phyloP scores from a whole-genome alignment of 2,329 filamentous ascomycete species.

The Ophiostoma triangulosporum region DNA sequence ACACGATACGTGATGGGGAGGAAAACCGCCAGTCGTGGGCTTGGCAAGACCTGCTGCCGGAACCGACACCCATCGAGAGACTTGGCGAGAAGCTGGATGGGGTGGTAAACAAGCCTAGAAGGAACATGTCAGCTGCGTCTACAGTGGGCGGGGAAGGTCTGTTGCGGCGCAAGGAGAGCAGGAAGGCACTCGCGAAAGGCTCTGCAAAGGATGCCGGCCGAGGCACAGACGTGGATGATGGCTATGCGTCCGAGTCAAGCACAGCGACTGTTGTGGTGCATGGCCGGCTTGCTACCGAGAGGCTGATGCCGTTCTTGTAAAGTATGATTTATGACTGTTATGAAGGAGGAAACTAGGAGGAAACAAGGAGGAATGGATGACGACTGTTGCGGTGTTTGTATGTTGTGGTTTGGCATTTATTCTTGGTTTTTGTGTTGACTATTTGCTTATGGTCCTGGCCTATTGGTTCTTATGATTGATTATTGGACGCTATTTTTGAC shows the following conservation, averaged over 20 bases:
- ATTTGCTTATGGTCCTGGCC: background rate
- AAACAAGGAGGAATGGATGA: background rate
- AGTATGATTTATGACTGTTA: background rate
- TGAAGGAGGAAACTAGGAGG: background rate
- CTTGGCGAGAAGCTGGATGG: background rate
- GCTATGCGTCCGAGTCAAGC: slow-evolving; percentile 5
- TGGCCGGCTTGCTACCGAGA: slow-evolving; percentile 2
- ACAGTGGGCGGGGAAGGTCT: no score
- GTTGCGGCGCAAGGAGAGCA: background rate
- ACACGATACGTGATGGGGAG: background rate
- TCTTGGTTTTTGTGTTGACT: background rate
- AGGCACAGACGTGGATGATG: slow-evolving; percentile 1
- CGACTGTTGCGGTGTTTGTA: background rate
- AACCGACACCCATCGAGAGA: background rate
- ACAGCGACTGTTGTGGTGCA: slow-evolving; percentile 6
- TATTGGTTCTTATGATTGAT: background rate
- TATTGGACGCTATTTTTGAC: background rate
- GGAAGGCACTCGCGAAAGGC: background rate
- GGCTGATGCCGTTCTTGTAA: slow-evolving; percentile 7
- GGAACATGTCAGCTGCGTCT: no score
- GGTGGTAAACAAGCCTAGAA: no score
- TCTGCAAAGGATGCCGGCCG: background rate
- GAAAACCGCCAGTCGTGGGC: background rate
- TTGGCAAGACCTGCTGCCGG: slow-evolving; percentile 1
- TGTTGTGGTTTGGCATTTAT: background rate